A percentile compares a stretch with the other conserved stretches of the same genome.
Evolutionary conservation across 768 basidiomycete species (phyloP).

Genomic region (Naganishia vishniacii): DNA sequence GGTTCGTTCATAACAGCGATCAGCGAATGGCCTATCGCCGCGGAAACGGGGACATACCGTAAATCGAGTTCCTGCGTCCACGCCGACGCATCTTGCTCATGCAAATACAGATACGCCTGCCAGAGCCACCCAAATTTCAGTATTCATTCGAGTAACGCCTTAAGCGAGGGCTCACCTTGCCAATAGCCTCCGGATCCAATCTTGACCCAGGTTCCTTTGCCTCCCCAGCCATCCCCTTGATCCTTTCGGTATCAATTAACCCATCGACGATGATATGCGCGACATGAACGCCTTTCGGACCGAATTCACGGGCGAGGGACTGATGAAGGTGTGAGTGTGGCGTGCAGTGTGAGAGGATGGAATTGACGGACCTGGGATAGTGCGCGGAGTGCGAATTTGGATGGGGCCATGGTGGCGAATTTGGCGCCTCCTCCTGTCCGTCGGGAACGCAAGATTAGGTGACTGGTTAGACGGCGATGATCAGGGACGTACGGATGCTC

Average conservation of each 20-base stretch:
- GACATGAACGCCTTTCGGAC: conserved; percentile 45
- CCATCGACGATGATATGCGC: conserved; percentile 44
- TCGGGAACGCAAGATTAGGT: neutral
- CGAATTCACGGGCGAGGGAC: conserved; percentile 46
- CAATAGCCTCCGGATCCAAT: conserved; percentile 38
- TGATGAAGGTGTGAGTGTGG: conserved; percentile 1
- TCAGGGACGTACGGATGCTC: conserved; percentile 29
- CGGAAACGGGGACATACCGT: conserved; percentile 26
- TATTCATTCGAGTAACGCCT: neutral
- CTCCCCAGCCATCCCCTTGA: conserved; percentile 31
- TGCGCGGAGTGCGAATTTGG: conserved; percentile 37
- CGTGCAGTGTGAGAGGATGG: neutral
- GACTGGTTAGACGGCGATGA: neutral
- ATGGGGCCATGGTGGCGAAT: conserved; percentile 32
- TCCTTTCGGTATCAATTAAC: conserved; percentile 33
- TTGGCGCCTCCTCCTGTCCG: conserved; percentile 18
- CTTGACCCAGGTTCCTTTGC: conserved; percentile 30
- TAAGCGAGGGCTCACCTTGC: conserved; percentile 14
- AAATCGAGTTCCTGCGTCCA: conserved; percentile 46
- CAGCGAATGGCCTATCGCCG: too few relatives aligned
- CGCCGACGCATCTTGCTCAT: conserved; percentile 36
- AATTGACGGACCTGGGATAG: conserved; percentile 33
- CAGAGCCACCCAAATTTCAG: neutral
- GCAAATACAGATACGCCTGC: conserved; percentile 33
- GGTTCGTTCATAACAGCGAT: too few relatives aligned